Base-by-base conservation (phyloP, 768 basidiomycete species). In the Serendipita vermifera region DNA sequence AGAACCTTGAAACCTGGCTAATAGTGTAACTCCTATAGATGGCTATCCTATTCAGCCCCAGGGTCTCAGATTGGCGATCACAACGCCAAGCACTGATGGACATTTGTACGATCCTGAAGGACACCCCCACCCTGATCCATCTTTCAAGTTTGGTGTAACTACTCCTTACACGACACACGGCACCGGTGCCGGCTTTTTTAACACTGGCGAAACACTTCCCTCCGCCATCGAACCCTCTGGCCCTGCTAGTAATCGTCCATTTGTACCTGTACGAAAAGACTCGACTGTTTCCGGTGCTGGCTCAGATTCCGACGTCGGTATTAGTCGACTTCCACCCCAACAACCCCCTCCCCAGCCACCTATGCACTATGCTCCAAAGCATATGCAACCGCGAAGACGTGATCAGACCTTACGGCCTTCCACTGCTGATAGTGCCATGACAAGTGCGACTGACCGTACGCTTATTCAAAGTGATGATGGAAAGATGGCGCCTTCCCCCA, bases 91-190 rank as follows among this genome's bases (percentile, higher is more conserved):
- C 46, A 6, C 15, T 15, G 46, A 51, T 29, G 46, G 46, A 3
- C 46, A 51, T 26, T 4, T 15, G 15, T 15, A 20, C n/a, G 46
- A 51, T 26, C 31, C 5, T 6, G 46, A 51, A 9, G 46, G 31
- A n/a, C 22, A 29, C 3, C 7, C 22, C n/a, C 46, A n/a, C 24
- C 46, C 46, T 20, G 46, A 51, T n/a, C 46, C 46, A 20, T 15
- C 24, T 6, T 51, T 22, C 46, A 51, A 51, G 46, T 51, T 51
- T 51, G 46, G 46, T 29, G 46, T 51, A 15, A 51, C 46, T 20
- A 51, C 46, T 20, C 46, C 46, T 26, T 51, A 51, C n/a, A 29
- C 27, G 9, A 15, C n/a, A 20, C 15, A n/a, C 31, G 46, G 46
- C 20, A 20, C 46, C 6, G 46, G 46, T 29, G 46, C 46, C 22